Evolutionary conservation across 257 asterid genomes (phyloP).

Genomic region (Solanum virginianum): DNA sequence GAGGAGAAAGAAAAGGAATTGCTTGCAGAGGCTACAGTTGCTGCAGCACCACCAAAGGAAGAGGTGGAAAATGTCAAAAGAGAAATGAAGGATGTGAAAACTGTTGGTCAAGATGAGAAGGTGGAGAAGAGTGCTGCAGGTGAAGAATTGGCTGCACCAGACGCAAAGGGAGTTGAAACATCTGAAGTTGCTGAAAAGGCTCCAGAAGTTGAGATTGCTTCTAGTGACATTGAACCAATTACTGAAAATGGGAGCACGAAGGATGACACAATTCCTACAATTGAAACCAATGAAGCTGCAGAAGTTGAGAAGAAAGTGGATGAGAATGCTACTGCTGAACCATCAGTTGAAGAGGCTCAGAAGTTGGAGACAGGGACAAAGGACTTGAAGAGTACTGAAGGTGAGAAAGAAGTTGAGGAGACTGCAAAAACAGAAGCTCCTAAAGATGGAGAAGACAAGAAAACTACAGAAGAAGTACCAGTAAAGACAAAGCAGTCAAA

Average conservation of each 20-base stretch:
- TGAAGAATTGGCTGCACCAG: conserved; percentile 12
- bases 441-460: conserved; percentile 18
- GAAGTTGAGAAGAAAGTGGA: conserved; percentile 18
- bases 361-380: conserved; percentile 12
- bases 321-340: background rate
- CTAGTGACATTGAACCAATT: conserved; percentile 22
- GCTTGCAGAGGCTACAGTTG: background rate
- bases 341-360: conserved; percentile 7
- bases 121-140: conserved; percentile 6
- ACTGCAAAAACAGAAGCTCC: conserved; percentile 7
- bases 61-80: conserved; percentile 14
- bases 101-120: background rate
- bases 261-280: conserved; percentile 9
- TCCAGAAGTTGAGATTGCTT: conserved; percentile 13
- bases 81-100: conserved; percentile 2
- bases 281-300: conserved; percentile 8
- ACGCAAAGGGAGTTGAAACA: conserved; percentile 9
- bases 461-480: conserved; percentile 34
- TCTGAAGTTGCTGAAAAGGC: conserved; percentile 13
- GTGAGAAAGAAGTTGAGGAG: conserved; percentile 18
- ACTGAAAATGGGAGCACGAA: conserved; percentile 8
- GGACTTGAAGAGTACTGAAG: conserved; percentile 12
- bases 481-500: conserved; percentile 52
- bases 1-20: conserved; percentile 12
- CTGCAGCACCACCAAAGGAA: conserved; percentile 6